Evolutionary conservation across 2,329 filamentous ascomycete species (phyloP).

Genomic region (Colletotrichum orbiculare): DNA sequence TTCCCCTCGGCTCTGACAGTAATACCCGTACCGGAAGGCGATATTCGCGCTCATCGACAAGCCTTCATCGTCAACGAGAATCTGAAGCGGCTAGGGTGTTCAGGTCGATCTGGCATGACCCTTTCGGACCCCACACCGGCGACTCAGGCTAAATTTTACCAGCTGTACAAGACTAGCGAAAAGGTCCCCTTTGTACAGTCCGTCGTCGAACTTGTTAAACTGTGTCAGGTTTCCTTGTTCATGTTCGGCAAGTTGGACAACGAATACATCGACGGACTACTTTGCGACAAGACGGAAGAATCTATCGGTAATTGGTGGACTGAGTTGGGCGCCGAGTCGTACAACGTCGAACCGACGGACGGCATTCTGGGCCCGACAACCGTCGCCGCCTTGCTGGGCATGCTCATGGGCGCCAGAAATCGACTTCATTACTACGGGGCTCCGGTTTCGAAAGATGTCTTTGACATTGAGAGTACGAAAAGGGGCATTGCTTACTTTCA

Average conservation of each 20-base stretch:
- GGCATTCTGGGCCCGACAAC: slow-evolving; percentile 93
- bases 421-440: slow-evolving; percentile 86
- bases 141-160: slow-evolving; percentile 90
- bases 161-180: slow-evolving; percentile 89
- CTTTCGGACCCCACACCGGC: slow-evolving; percentile 81
- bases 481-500: slow-evolving; percentile 89
- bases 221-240: slow-evolving; percentile 89
- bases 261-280: slow-evolving; percentile 89
- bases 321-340: slow-evolving; percentile 90
- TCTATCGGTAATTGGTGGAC: slow-evolving; percentile 97
- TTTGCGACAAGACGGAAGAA: slow-evolving; percentile 93
- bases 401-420: slow-evolving; percentile 90
- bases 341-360: slow-evolving; percentile 91
- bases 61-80: slow-evolving; percentile 95
- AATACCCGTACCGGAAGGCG: slow-evolving; percentile 89
- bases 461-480: slow-evolving; percentile 85
- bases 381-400: slow-evolving; percentile 86
- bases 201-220: slow-evolving; percentile 88
- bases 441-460: slow-evolving; percentile 89
- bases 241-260: slow-evolving; percentile 89
- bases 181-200: slow-evolving; percentile 81
- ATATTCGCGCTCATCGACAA: slow-evolving; percentile 81
- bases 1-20: slow-evolving; percentile 94
- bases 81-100: slow-evolving; percentile 90
- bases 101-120: slow-evolving; percentile 87